Evolutionary conservation across 768 basidiomycete genomes (phyloP).

Genomic region (Amanita pseudoporphyria): DNA sequence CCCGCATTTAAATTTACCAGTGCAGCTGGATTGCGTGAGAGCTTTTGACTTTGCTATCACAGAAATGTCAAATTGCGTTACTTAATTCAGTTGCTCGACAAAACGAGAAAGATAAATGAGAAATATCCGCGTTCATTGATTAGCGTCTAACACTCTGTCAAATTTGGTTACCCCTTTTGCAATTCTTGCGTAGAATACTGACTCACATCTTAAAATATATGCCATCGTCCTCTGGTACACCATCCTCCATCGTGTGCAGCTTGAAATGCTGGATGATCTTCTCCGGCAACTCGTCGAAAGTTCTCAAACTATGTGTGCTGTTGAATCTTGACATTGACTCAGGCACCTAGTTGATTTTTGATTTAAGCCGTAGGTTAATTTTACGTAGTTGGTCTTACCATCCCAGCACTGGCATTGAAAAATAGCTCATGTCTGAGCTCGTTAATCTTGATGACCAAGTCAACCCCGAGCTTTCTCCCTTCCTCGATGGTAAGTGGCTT

Average conservation of each 20-base stretch:
- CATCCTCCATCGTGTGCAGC: constrained; percentile 4
- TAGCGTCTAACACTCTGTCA: constrained; percentile 3
- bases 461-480: constrained; percentile 21
- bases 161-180: not conserved
- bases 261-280: constrained; percentile 1
- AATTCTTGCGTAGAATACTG: not conserved
- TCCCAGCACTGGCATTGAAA: not conserved
- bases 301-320: not conserved
- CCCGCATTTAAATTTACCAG: too few relatives aligned
- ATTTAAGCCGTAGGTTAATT: not conserved
- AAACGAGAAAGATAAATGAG: not conserved
- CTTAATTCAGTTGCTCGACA: not conserved
- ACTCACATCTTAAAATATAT: not conserved
- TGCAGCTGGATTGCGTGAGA: too few relatives aligned
- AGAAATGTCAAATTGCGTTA: too few relatives aligned
- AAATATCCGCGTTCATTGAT: not conserved
- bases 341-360: not conserved
- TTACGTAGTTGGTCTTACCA: constrained; percentile 2
- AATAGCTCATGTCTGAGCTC: constrained; percentile 21
- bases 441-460: constrained; percentile 21
- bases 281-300: constrained; percentile 4
- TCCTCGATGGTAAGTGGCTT: constrained; percentile 19
- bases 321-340: not conserved
- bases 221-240: constrained; percentile 3
- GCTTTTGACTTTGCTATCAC: too few relatives aligned